A percentile compares a stretch with the other conserved stretches of the same genome.
These are phyloP conservation scores for Podosphaera fusca DNA, from an alignment of 2,329 filamentous ascomycete genomes.

Conservation along the genomic window DNA sequence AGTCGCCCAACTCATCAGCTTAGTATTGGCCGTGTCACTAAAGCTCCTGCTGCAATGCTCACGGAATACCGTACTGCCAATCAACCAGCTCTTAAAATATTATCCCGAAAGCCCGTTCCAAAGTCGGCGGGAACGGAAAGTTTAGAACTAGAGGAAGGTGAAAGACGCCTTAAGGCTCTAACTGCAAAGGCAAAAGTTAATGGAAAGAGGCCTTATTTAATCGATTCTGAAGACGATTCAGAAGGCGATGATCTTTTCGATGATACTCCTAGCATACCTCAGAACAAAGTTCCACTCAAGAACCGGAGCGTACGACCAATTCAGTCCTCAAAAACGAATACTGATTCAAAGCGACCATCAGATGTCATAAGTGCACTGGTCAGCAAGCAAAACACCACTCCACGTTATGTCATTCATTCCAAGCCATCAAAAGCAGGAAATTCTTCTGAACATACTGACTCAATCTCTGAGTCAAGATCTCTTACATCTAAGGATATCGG, in stretches of 20 bases:
- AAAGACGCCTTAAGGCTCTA: constrained; percentile 12
- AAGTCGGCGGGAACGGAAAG: constrained; percentile 3
- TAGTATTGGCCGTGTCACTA: constrained; percentile 18
- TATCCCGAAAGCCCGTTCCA: constrained; percentile 13
- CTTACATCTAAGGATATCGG: not conserved
- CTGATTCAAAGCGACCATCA: not conserved
- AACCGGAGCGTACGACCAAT: not conserved
- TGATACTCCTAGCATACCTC: not conserved
- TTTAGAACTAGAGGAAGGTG: constrained; percentile 17
- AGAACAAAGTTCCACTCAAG: not conserved
- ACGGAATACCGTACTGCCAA: constrained; percentile 25
- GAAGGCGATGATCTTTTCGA: not conserved
- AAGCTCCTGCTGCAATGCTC: constrained; percentile 30
- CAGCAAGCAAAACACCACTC: not conserved
- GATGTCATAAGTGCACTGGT: not conserved
- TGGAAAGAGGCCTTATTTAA: not conserved
- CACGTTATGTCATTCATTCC: not conserved
- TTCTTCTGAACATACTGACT: not conserved
- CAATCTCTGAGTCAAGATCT: not conserved
- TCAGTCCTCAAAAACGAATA: not conserved
- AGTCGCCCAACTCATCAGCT: constrained; percentile 19
- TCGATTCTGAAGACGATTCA: not conserved
- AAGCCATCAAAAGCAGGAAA: not conserved
- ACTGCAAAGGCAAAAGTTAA: not conserved
- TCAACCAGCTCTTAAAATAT: constrained; percentile 15